These are phyloP conservation scores for Phytophthora idaei DNA, from an alignment of 352 stramenopile species.

Conservation along the genomic window DNA sequence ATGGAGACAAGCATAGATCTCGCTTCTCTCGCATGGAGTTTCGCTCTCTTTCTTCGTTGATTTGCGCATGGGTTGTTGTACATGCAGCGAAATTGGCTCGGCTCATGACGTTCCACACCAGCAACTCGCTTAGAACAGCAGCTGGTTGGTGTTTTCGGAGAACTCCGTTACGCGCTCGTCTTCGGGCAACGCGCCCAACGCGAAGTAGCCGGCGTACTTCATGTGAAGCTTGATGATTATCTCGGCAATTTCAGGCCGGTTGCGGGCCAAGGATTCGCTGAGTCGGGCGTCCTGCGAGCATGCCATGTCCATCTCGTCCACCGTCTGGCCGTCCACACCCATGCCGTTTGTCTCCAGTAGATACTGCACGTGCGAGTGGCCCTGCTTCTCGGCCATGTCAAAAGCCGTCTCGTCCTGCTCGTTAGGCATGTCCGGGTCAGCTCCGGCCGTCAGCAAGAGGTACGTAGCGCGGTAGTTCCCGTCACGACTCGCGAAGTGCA, in stretches of 20 bases:
- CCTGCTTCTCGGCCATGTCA: constrained; percentile 69
- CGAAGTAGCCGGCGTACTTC: constrained; percentile 73
- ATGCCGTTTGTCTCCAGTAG: constrained; percentile 82
- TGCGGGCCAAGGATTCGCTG: constrained; percentile 59
- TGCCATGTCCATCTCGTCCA: constrained; percentile 66
- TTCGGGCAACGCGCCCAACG: constrained; percentile 64
- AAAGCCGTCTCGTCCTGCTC: constrained; percentile 79
- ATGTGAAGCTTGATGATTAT: constrained; percentile 81
- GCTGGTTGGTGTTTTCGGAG: constrained; percentile 43
- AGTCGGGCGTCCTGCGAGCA: constrained; percentile 70
- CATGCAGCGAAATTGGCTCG: constrained; percentile 22
- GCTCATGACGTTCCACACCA: constrained; percentile 13
- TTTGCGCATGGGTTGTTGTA: constrained; percentile 32
- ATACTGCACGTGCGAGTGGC: constrained; percentile 77
- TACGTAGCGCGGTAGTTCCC: constrained; percentile 84
- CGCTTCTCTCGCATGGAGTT: constrained; percentile 27
- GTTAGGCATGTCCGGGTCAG: constrained; percentile 87
- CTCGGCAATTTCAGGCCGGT: constrained; percentile 71
- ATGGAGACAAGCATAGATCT: constrained; percentile 30
- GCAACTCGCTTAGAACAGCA: constrained; percentile 32
- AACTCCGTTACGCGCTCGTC: constrained; percentile 57
- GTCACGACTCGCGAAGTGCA: constrained; percentile 78
- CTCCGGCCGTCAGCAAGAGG: constrained; percentile 79
- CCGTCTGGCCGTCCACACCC: constrained; percentile 53
- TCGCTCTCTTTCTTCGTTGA: constrained; percentile 27